Percentiles rank a stretch among this genome's conserved stretches.
Conservation (phyloP, 768 basidiomycete species). For the button mushroom (Agaricus bisporus) region DNA sequence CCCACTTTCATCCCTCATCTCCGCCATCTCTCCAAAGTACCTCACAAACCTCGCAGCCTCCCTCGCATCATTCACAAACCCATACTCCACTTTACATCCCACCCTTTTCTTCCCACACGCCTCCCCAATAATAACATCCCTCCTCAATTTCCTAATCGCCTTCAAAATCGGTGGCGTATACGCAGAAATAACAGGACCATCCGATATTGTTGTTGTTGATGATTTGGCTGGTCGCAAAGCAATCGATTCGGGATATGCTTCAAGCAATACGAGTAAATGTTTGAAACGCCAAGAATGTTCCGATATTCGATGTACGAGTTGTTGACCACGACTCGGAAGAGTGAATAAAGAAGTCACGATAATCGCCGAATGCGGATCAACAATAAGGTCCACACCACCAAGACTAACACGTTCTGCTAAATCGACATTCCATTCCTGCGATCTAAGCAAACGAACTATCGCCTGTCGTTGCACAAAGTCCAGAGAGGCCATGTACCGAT, state of each 20-base stretch:
- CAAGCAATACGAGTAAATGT: slow-evolving; percentile 54
- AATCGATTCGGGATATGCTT: slow-evolving; percentile 50
- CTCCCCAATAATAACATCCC: slow-evolving; percentile 57
- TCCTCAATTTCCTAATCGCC: slow-evolving; percentile 59
- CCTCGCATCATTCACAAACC: slow-evolving; percentile 55
- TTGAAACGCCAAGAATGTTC: slow-evolving; percentile 59
- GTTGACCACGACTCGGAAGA: slow-evolving; percentile 44
- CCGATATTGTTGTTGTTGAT: neutral
- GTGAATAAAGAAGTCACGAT: slow-evolving; percentile 40
- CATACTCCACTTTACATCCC: slow-evolving; percentile 40
- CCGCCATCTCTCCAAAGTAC: slow-evolving; percentile 52
- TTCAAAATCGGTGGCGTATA: slow-evolving; percentile 67
- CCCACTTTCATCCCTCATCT: slow-evolving; percentile 33
- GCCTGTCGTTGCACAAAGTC: slow-evolving; percentile 62
- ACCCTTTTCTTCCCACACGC: slow-evolving; percentile 46
- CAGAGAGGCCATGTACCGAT: slow-evolving; percentile 68
- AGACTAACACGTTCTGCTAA: slow-evolving; percentile 63
- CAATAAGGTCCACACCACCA: slow-evolving; percentile 55
- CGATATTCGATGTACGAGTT: slow-evolving; percentile 37
- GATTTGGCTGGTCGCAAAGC: slow-evolving; percentile 23
- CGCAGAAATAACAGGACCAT: slow-evolving; percentile 28
- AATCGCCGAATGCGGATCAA: slow-evolving; percentile 57
- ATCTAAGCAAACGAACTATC: slow-evolving; percentile 46
- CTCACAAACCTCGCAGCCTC: slow-evolving; percentile 54
- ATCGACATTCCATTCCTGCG: slow-evolving; percentile 38